Evolutionary conservation across 768 basidiomycete genomes (phyloP), one percentile per base, ranked within the genome.

Genomic region (Tubosaeta sp.): DNA sequence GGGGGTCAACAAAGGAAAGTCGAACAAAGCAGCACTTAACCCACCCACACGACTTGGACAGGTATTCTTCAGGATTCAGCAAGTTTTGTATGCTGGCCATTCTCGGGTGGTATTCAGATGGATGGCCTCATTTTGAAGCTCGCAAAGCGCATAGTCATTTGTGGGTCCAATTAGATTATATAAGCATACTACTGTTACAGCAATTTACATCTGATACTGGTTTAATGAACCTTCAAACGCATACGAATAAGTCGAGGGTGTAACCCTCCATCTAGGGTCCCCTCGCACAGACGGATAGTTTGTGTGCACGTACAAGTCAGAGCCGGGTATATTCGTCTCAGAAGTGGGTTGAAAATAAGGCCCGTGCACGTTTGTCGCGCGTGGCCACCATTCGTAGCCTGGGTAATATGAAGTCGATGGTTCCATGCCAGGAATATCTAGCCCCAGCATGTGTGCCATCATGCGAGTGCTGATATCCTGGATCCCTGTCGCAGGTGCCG

Each of bases 391-490:
- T 61, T 84, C 82, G 59, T 81, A 84, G 26, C 81, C 83, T 43
- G 71, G 70, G 49, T 68, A 71, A 50, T 68, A 73, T 37, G 84
- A 82, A 37, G 83, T 75, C 52, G 84, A 83, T 7, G 69, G 66
- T 16, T 73, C 68, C 31, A 84, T 73, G 27, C 82, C 83, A 42
- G 82, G 82, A 53, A 85, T 75, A 63, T 85, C 82, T 22, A 85
- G 66, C 14, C 83, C 84, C 22, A 86, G 68, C 83, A 86, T 86
- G 59, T 85, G 82, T 13, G 84, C 84, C 83, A 86, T 85, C 52
- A 86, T 75, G 43, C 82, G 76, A 32, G 78, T 80, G 55, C 78
- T 79, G 51, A 85, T 71, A 55, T 84, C 84, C 60, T 85, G 84
- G 27, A 83, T 79, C 34, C 82, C 83, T 22, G 58, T 43, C 22